These are phyloP conservation scores for Pestalotiopsis sp. DNA, from an alignment of 2,329 filamentous ascomycete genomes.

Conservation along the genomic window DNA sequence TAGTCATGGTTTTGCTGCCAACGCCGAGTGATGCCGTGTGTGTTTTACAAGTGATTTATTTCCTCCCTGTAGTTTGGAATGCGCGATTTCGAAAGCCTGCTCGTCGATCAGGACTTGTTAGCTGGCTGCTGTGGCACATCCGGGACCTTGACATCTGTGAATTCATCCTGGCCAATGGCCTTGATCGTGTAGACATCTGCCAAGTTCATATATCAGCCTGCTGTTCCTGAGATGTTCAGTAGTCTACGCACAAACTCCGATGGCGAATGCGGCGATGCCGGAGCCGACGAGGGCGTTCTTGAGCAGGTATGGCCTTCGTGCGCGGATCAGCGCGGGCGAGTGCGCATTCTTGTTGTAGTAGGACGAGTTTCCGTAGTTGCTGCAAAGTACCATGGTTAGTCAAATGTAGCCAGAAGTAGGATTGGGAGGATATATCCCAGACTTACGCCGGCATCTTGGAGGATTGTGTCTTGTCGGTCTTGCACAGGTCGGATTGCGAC, in stretches of 20 bases:
- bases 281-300: slow-evolving; percentile 84
- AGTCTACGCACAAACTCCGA: slow-evolving; percentile 74
- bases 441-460: slow-evolving; percentile 2
- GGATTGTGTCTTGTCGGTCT: neutral
- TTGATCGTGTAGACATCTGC: slow-evolving; percentile 66
- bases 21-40: slow-evolving; percentile 7
- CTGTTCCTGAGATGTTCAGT: slow-evolving; percentile 22
- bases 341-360: slow-evolving; percentile 88
- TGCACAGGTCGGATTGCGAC: neutral
- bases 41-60: neutral
- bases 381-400: neutral
- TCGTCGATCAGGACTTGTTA: slow-evolving; percentile 20
- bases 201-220: neutral
- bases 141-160: slow-evolving; percentile 91
- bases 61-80: neutral
- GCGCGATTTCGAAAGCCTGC: neutral
- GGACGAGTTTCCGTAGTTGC: slow-evolving; percentile 55
- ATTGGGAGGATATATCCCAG: neutral
- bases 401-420: neutral
- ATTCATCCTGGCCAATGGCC: slow-evolving; percentile 93
- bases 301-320: slow-evolving; percentile 86
- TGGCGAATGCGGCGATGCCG: slow-evolving; percentile 72
- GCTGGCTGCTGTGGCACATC: slow-evolving; percentile 61
- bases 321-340: slow-evolving; percentile 85
- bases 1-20: slow-evolving; percentile 1